A percentile compares a stretch with the other conserved stretches of the same genome.
These are phyloP conservation scores for Tilletiaria anomala DNA, from an alignment of 1,284 basidiomycete species.

Conservation along the genomic window DNA sequence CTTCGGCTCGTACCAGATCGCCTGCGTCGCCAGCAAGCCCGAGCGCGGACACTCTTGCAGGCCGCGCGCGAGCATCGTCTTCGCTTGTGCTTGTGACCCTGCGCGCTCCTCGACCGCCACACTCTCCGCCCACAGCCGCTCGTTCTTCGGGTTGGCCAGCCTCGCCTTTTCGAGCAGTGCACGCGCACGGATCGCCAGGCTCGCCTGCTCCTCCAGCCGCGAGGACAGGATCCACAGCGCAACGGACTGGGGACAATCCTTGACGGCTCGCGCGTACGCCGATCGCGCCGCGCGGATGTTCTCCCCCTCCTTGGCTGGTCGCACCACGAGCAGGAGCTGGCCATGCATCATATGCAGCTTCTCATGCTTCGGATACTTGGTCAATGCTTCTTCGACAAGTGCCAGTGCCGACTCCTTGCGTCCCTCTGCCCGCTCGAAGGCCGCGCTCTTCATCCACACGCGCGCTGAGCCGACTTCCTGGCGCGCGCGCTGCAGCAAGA, in stretches of 20 bases:
- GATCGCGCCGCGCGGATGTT: conserved; percentile 14
- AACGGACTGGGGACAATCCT: conserved; percentile 64
- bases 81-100: conserved; percentile 60
- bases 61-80: conserved; percentile 60
- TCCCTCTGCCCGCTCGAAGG: conserved; percentile 80
- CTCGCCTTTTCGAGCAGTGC: conserved; percentile 80
- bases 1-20: conserved; percentile 78
- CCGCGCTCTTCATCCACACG: conserved; percentile 96
- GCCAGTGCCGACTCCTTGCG: conserved; percentile 58
- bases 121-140: conserved; percentile 76
- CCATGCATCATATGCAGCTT: conserved; percentile 95
- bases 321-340: conserved; percentile 55
- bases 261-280: conserved; percentile 52
- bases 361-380: conserved; percentile 67
- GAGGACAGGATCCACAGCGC: conserved; percentile 78
- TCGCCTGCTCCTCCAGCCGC: conserved; percentile 70
- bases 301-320: conserved; percentile 1
- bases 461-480: conserved; percentile 77
- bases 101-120: conserved; percentile 78
- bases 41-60: conserved; percentile 82
- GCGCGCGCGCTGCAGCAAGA: conserved; percentile 72
- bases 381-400: conserved; percentile 58
- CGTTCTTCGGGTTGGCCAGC: conserved; percentile 65
- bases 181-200: conserved; percentile 81
- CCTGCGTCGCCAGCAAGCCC: conserved; percentile 74